Percentiles rank a stretch among this genome's conserved stretches.
These are phyloP conservation scores for Neofusicoccum cordaticola DNA, from an alignment of 2,329 filamentous ascomycete species.

Conservation along the genomic window DNA sequence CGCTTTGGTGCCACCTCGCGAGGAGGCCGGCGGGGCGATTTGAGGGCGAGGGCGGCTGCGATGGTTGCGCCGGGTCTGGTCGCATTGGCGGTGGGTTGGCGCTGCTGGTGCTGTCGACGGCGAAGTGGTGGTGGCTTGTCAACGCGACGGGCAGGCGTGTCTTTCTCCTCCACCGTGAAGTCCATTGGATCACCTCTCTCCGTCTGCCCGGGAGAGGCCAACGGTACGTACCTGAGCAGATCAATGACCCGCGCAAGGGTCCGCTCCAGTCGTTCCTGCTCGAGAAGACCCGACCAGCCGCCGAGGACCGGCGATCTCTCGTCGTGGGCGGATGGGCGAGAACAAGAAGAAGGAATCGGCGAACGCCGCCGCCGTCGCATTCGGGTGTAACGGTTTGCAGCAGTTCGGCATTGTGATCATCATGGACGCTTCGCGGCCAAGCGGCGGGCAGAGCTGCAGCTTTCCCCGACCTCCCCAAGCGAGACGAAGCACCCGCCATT, in stretches of 20 bases:
- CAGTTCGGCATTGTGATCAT: neutral
- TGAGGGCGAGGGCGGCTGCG: too few relatives aligned
- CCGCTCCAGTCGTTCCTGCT: neutral
- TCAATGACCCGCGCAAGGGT: conserved; percentile 6
- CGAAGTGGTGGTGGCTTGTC: too few relatives aligned
- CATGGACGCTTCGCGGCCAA: neutral
- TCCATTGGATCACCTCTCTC: too few relatives aligned
- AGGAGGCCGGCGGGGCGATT: too few relatives aligned
- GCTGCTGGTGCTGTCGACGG: too few relatives aligned
- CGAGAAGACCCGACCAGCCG: neutral
- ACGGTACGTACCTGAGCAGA: conserved; percentile 4
- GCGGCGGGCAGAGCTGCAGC: neutral
- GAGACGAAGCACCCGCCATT: neutral
- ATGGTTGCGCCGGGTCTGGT: too few relatives aligned
- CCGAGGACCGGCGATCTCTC: neutral
- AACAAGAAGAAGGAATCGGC: neutral
- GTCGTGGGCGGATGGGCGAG: neutral
- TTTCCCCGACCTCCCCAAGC: neutral
- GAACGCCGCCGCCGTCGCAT: neutral
- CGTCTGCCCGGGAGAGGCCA: too few relatives aligned
- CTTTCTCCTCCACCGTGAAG: too few relatives aligned
- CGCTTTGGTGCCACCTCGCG: too few relatives aligned
- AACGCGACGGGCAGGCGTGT: too few relatives aligned
- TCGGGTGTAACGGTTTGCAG: conserved; percentile 2
- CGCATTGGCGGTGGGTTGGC: too few relatives aligned